phyloP scores from a whole-genome alignment of 371 early-diverging fungal species.

The Amoeboaphelidium occidentale region DNA sequence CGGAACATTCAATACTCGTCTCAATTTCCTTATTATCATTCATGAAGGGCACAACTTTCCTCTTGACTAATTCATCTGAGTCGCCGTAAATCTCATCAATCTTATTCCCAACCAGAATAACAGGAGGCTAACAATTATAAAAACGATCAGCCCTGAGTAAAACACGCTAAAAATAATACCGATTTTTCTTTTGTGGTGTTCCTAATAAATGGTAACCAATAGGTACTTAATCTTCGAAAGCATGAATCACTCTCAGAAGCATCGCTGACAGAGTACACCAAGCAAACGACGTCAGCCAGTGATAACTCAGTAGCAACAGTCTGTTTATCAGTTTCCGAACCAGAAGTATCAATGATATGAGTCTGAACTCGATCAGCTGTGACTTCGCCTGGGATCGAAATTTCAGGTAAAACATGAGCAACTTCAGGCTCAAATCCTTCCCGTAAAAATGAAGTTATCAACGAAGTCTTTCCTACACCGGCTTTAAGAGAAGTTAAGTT shows the following conservation, averaged over 20 bases:
- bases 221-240: conserved; percentile 49
- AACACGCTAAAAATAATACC: neutral
- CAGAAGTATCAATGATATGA: conserved; percentile 82
- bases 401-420: conserved; percentile 85
- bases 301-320: neutral
- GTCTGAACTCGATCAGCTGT: conserved; percentile 87
- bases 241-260: no score
- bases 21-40: conserved; percentile 97
- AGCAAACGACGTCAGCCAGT: conserved; percentile 74
- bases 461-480: conserved; percentile 90
- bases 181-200: neutral
- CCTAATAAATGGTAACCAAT: conserved; percentile 79
- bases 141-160: conserved; percentile 1
- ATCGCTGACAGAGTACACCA: conserved; percentile 73
- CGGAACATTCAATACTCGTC: conserved; percentile 88
- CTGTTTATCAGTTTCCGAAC: conserved; percentile 11
- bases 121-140: conserved; percentile 37
- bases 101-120: conserved; percentile 89
- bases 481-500: no score
- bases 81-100: conserved; percentile 72
- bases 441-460: conserved; percentile 82
- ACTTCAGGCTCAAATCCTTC: conserved; percentile 65
- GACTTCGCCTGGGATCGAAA: conserved; percentile 90
- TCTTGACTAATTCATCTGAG: conserved; percentile 47
- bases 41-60: conserved; percentile 77